Evolutionary conservation across 2,329 filamentous ascomycete genomes (phyloP), one percentile per base, ranked within the genome.

Genomic region (Fusarium sp.): DNA sequence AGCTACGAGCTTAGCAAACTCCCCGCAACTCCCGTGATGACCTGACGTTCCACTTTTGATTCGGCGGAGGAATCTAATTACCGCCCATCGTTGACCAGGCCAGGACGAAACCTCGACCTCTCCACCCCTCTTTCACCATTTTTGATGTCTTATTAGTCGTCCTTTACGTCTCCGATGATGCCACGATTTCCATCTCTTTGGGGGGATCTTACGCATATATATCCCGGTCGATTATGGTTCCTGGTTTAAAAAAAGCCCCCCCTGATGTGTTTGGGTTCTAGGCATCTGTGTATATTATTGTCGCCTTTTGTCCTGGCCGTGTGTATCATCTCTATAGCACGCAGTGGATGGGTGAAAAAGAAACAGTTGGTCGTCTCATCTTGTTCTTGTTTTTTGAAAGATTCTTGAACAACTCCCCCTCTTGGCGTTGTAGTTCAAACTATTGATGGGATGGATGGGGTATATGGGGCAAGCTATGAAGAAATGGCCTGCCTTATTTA

Each of bases 131-230:
- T 47, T 61, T 47, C 55, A 39, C 58, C 55, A 52, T 60, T 52
- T 52, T 57, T 52, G 59, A 65, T 74, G 68, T 75, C 70, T 72
- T 73, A 75, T 65, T 72, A 75, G 64, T 66, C 63, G 53, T 65
- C 60, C 55, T 54, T 65, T 60, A 52, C 60, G 54, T 48, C 59
- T 55, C 53, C 62, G 58, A 66, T 68, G 63, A 71, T 69, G 64
- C 53, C 34, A 61, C 40, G 47, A 48, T 43, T 53, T 42, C 44
- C 28, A 38, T 38, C 24, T 34, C 28, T 36, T 19, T 25, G n/a
- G 51, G 40, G 36, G 54, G 52, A 54, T 44, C 31, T 49, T 35
- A 44, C 34, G 36, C 52, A 52, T 52, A 51, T 52, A 51, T 54
- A 58, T 58, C 49, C 52, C 25, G 25, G 36, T 36, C 51, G 43